Percentiles rank a stretch among this genome's conserved stretches.
Evolutionary conservation across 805 yeast genomes (phyloP).

Genomic region (Brettanomyces custersianus): DNA sequence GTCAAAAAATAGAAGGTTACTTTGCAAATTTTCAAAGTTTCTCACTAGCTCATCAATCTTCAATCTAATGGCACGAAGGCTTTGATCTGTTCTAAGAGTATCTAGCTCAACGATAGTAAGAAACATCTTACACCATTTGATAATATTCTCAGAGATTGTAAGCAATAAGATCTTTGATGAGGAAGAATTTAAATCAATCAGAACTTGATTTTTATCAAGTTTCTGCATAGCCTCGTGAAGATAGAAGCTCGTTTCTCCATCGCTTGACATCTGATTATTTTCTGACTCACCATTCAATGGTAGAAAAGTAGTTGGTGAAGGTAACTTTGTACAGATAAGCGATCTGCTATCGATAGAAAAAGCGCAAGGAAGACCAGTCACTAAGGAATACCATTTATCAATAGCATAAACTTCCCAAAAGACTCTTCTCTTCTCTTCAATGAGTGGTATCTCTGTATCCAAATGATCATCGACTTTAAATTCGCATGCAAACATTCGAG

Average conservation of each 20-base stretch:
- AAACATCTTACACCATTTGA: constrained; percentile 25
- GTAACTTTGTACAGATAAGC: constrained; percentile 22
- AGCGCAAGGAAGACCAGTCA: constrained; percentile 24
- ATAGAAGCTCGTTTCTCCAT: constrained; percentile 11
- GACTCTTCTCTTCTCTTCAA: constrained; percentile 23
- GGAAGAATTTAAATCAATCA: constrained; percentile 19
- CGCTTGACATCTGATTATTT: constrained; percentile 1
- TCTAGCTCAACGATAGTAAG: constrained; percentile 20
- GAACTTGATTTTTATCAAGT: constrained; percentile 19
- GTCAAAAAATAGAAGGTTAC: constrained; percentile 20
- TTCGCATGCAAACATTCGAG: constrained; percentile 2
- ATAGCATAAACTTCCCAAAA: constrained; percentile 23
- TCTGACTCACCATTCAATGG: constrained; percentile 4
- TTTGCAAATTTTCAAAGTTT: constrained; percentile 20
- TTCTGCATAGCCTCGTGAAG: constrained; percentile 24
- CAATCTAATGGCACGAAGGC: constrained; percentile 11
- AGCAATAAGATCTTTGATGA: constrained; percentile 20
- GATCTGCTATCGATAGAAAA: constrained; percentile 19
- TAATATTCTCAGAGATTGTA: constrained; percentile 23
- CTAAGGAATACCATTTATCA: constrained; percentile 25
- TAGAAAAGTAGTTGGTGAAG: constrained; percentile 21
- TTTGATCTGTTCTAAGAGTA: constrained; percentile 13
- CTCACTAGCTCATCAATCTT: constrained; percentile 20
- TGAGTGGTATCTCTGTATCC: constrained; percentile 17
- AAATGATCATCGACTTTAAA: constrained; percentile 14